Evolutionary conservation across 306 rosid genomes (phyloP).

Genomic region (Cicer arietinum): DNA sequence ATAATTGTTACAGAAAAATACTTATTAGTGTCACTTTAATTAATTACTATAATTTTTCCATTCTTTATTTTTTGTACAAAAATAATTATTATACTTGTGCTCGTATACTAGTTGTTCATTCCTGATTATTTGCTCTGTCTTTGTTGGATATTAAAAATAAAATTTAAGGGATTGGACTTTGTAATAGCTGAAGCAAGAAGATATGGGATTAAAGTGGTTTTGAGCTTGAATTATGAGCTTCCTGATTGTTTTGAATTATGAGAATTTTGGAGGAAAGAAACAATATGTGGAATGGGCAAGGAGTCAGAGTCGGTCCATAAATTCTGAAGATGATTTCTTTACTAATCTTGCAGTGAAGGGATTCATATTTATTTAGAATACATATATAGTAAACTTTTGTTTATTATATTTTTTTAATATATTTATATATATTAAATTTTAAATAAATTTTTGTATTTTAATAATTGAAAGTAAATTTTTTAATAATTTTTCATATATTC

Average conservation of each 20-base stretch:
- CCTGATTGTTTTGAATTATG: slow-evolving; percentile 51
- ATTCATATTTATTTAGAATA: slow-evolving; percentile 36
- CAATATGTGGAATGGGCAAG: slow-evolving; percentile 96
- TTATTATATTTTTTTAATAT: too few relatives aligned
- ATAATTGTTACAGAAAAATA: too few relatives aligned
- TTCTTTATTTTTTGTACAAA: too few relatives aligned
- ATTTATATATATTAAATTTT: too few relatives aligned
- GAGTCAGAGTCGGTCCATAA: slow-evolving; percentile 68
- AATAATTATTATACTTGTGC: neutral
- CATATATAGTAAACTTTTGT: too few relatives aligned
- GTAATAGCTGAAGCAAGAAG: slow-evolving; percentile 71
- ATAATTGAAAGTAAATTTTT: too few relatives aligned
- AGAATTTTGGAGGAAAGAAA: slow-evolving; percentile 77
- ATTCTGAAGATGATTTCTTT: slow-evolving; percentile 86
- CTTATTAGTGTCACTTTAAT: too few relatives aligned
- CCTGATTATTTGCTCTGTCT: neutral
- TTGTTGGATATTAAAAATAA: slow-evolving; percentile 35
- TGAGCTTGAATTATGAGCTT: slow-evolving; percentile 57
- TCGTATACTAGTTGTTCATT: neutral
- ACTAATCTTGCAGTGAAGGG: slow-evolving; percentile 69
- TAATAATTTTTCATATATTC: too few relatives aligned
- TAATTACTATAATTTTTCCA: too few relatives aligned
- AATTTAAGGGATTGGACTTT: slow-evolving; percentile 79
- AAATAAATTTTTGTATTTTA: too few relatives aligned
- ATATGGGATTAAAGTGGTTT: slow-evolving; percentile 72